These are phyloP conservation scores for Phallus indusiatus DNA, from an alignment of 768 basidiomycete genomes.

Conservation along the genomic window DNA sequence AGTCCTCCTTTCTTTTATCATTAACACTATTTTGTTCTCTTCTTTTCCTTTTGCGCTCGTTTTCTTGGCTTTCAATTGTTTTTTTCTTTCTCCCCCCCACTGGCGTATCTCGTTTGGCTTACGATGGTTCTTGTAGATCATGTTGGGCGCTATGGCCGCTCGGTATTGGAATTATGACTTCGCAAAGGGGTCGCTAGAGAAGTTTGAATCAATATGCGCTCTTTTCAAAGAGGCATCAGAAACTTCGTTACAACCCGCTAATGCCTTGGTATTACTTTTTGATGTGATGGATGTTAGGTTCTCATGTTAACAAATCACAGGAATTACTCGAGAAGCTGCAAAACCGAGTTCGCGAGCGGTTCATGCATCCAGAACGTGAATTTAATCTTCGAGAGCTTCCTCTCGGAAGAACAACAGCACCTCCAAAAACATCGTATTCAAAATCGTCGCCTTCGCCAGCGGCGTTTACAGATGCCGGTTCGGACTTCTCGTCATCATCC, in stretches of 20 bases:
- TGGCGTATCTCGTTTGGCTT: too few relatives aligned
- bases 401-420: neutral
- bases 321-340: neutral
- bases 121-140: neutral
- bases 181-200: neutral
- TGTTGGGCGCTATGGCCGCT: slow-evolving; percentile 1
- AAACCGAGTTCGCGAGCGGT: neutral
- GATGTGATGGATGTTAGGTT: neutral
- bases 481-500: neutral
- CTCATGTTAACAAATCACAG: neutral
- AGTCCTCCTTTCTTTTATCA: neutral
- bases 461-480: neutral
- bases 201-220: neutral
- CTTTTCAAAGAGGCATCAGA: slow-evolving; percentile 3
- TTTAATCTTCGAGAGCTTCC: neutral
- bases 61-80: neutral
- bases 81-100: too few relatives aligned
- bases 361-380: neutral
- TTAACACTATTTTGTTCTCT: neutral
- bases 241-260: neutral
- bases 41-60: neutral
- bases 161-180: slow-evolving; percentile 5
- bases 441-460: neutral
- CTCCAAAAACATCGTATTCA: too few relatives aligned
- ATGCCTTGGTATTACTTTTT: neutral